Conservation (phyloP, 2,329 filamentous ascomycete species). For the Cryoendolithus antarcticus region DNA sequence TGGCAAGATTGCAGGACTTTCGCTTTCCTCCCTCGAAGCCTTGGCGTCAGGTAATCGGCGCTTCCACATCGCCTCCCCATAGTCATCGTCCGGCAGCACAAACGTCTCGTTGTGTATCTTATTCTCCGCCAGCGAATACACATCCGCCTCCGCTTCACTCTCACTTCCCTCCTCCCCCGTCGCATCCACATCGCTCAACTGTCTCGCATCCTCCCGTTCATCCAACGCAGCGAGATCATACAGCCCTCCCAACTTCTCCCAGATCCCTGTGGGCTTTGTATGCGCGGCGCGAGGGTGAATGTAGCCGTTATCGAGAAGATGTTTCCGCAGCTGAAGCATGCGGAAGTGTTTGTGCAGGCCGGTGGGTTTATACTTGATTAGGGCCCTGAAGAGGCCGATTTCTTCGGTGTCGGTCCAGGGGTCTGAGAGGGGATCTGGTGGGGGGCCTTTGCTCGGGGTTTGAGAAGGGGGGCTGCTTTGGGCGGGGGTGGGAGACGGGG, state of each 20-base stretch:
- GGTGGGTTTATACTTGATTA: conserved; percentile 93
- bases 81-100: conserved; percentile 28
- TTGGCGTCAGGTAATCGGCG: conserved; percentile 17
- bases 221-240: conserved; percentile 82
- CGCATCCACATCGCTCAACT: conserved; percentile 32
- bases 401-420: conserved; percentile 95
- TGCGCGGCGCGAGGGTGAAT: conserved; percentile 38
- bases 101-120: conserved; percentile 30
- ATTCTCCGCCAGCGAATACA: conserved; percentile 23
- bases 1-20: conserved; percentile 16
- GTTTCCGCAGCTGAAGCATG: conserved; percentile 59
- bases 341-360: conserved; percentile 92
- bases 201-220: conserved; percentile 58
- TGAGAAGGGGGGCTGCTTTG: conserved; percentile 27
- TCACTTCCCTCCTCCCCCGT: conserved; percentile 26
- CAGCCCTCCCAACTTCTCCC: conserved; percentile 69
- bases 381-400: conserved; percentile 79
- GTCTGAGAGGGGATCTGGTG: conserved; percentile 44
- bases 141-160: conserved; percentile 24
- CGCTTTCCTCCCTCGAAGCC: conserved; percentile 10
- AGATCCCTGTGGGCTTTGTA: conserved; percentile 82
- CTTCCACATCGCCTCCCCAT: conserved; percentile 31
- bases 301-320: conserved; percentile 21
- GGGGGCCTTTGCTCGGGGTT: conserved; percentile 29
- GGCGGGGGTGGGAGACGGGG: conserved; percentile 43